These are phyloP conservation scores for Alternaria sp. DNA, from an alignment of 2,329 filamentous ascomycete genomes.

Conservation along the genomic window DNA sequence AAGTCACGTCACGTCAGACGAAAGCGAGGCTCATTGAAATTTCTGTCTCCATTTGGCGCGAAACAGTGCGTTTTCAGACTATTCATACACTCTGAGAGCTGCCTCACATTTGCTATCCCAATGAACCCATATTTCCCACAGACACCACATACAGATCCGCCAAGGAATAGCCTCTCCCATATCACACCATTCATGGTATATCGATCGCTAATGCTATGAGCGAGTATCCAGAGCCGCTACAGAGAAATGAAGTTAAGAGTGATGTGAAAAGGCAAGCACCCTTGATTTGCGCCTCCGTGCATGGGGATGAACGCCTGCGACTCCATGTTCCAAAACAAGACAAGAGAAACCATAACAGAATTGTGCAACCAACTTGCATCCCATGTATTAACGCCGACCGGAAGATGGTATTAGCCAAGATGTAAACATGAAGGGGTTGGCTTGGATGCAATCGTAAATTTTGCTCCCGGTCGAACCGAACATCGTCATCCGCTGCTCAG, in stretches of 20 bases:
- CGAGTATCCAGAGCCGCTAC: slow-evolving; percentile 46
- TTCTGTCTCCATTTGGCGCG: slow-evolving; percentile 29
- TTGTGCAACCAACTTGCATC: slow-evolving; percentile 36
- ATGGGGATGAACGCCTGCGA: slow-evolving; percentile 34
- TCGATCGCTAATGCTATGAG: slow-evolving; percentile 41
- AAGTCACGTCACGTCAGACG: background rate
- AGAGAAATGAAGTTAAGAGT: slow-evolving; percentile 45
- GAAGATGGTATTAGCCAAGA: slow-evolving; percentile 40
- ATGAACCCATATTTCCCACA: slow-evolving; percentile 10
- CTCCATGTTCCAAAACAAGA: slow-evolving; percentile 20
- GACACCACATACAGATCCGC: slow-evolving; percentile 22
- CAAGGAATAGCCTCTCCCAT: slow-evolving; percentile 36
- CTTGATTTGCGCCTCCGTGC: slow-evolving; percentile 29
- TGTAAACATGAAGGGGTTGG: slow-evolving; percentile 44
- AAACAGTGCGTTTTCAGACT: slow-evolving; percentile 22
- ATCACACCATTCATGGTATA: slow-evolving; percentile 39
- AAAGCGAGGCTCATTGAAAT: slow-evolving; percentile 2
- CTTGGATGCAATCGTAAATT: slow-evolving; percentile 26
- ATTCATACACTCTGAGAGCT: slow-evolving; percentile 30
- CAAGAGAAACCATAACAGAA: slow-evolving; percentile 26
- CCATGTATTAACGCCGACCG: slow-evolving; percentile 47
- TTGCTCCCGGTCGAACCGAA: slow-evolving; percentile 16
- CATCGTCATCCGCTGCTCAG: slow-evolving; percentile 14
- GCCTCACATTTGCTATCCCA: slow-evolving; percentile 11
- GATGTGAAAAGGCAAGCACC: slow-evolving; percentile 27